These are phyloP conservation scores for Gossypium rotundifolium DNA, from an alignment of 345 rosid genomes.

Conservation along the genomic window DNA sequence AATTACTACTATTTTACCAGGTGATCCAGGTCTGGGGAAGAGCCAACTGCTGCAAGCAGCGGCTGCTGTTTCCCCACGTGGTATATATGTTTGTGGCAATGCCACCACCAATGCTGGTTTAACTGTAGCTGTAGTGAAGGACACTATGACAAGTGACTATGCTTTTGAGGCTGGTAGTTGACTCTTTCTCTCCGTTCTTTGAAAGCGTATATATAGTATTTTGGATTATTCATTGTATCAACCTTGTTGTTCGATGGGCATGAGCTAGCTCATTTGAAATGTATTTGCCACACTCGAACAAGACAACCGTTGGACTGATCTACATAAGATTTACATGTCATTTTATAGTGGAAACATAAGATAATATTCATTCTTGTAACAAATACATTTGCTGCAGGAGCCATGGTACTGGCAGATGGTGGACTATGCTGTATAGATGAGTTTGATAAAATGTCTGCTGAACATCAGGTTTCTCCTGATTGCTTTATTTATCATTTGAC, in stretches of 20 bases:
- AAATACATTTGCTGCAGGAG: conserved; percentile 45
- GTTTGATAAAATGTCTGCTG: conserved; percentile 95
- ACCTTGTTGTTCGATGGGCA: neutral
- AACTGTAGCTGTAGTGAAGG: conserved; percentile 96
- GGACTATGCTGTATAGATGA: conserved; percentile 97
- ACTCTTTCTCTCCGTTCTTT: conserved; percentile 20
- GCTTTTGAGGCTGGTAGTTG: conserved; percentile 92
- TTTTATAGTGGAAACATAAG: neutral
- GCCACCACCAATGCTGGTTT: conserved; percentile 37
- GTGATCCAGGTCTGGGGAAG: conserved; percentile 99
- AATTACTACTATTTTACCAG: conserved; percentile 34
- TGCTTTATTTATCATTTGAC: conserved; percentile 16
- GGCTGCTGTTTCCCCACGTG: conserved; percentile 87
- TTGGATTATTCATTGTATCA: neutral
- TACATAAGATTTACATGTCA: neutral
- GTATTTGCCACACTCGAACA: neutral
- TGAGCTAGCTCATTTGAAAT: neutral
- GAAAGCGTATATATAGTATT: neutral
- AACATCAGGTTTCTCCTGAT: conserved; percentile 70
- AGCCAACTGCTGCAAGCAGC: conserved; percentile 98
- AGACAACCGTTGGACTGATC: conserved; percentile 75
- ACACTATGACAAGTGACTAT: conserved; percentile 81
- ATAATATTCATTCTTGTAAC: neutral
- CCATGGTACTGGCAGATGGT: conserved; percentile 97
- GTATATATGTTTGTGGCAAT: conserved; percentile 87